phyloP scores from a whole-genome alignment of 2,329 filamentous ascomycete genomes.

The Paecilomyces niveus region DNA sequence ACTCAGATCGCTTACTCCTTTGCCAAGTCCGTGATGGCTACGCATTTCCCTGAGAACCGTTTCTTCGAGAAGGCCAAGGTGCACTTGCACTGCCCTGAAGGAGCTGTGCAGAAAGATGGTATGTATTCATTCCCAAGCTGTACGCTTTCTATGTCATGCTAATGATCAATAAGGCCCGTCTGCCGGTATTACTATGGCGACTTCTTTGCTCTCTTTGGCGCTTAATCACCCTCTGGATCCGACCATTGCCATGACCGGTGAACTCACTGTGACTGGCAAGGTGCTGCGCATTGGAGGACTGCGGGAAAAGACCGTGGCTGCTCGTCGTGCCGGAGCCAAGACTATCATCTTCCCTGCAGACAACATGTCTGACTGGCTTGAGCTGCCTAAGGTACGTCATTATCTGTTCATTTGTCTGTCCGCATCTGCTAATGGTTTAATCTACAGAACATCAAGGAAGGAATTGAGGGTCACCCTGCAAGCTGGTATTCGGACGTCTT shows the following conservation, averaged over 20 bases:
- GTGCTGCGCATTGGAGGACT: slow-evolving; percentile 90
- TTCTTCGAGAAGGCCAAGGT: slow-evolving; percentile 96
- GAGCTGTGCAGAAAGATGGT: slow-evolving; percentile 89
- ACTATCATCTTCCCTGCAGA: slow-evolving; percentile 93
- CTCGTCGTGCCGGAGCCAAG: slow-evolving; percentile 82
- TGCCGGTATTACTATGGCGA: slow-evolving; percentile 98
- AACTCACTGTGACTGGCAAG: slow-evolving; percentile 94
- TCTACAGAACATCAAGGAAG: slow-evolving; percentile 89
- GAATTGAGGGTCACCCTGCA: slow-evolving; percentile 83
- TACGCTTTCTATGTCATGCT: neutral
- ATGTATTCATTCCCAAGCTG: slow-evolving; percentile 14
- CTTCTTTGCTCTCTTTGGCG: slow-evolving; percentile 76
- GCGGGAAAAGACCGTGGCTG: slow-evolving; percentile 94
- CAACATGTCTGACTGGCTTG: slow-evolving; percentile 94
- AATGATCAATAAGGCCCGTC: slow-evolving; percentile 52
- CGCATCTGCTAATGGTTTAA: neutral
- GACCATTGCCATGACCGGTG: slow-evolving; percentile 94
- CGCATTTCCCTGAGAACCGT: slow-evolving; percentile 77
- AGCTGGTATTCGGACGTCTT: slow-evolving; percentile 95
- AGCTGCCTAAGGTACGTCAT: slow-evolving; percentile 80
- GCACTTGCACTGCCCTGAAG: slow-evolving; percentile 94
- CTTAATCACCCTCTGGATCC: slow-evolving; percentile 72
- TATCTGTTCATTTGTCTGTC: neutral
- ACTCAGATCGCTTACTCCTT: slow-evolving; percentile 94
- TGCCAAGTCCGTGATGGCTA: slow-evolving; percentile 80